Conservation (phyloP, 2,329 filamentous ascomycete genomes). For the Cladosporium colombiae region DNA sequence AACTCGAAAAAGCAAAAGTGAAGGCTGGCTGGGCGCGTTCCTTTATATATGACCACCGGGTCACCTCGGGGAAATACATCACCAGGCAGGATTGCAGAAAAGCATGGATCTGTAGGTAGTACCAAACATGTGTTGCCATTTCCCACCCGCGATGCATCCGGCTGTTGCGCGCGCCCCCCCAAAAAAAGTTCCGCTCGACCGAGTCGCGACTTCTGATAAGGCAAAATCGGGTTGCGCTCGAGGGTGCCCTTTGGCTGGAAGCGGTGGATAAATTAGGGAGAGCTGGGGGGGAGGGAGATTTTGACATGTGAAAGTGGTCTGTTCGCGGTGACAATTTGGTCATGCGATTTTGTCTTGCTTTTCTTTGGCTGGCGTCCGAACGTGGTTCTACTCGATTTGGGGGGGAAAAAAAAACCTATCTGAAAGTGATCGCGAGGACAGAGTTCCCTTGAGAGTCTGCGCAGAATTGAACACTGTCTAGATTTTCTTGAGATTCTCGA, state of each 20-base stretch:
- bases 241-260: neutral
- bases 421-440: too few relatives aligned
- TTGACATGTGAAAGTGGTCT: neutral
- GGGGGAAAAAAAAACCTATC: too few relatives aligned
- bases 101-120: constrained; percentile 20
- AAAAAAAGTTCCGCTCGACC: neutral
- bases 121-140: constrained; percentile 17
- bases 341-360: neutral
- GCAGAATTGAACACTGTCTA: too few relatives aligned
- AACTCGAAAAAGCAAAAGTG: neutral
- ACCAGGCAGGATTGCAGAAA: neutral
- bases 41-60: neutral
- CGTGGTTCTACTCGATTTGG: too few relatives aligned
- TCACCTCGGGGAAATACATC: neutral
- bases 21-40: neutral
- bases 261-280: constrained; percentile 1
- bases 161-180: neutral
- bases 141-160: constrained; percentile 8
- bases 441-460: too few relatives aligned
- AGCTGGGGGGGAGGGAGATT: too few relatives aligned
- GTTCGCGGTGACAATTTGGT: neutral
- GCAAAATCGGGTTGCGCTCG: too few relatives aligned
- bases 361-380: neutral
- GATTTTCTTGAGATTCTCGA: too few relatives aligned
- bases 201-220: neutral